These are phyloP conservation scores for Alternaria brassicae DNA, from an alignment of 2,329 filamentous ascomycete species.

Conservation along the genomic window DNA sequence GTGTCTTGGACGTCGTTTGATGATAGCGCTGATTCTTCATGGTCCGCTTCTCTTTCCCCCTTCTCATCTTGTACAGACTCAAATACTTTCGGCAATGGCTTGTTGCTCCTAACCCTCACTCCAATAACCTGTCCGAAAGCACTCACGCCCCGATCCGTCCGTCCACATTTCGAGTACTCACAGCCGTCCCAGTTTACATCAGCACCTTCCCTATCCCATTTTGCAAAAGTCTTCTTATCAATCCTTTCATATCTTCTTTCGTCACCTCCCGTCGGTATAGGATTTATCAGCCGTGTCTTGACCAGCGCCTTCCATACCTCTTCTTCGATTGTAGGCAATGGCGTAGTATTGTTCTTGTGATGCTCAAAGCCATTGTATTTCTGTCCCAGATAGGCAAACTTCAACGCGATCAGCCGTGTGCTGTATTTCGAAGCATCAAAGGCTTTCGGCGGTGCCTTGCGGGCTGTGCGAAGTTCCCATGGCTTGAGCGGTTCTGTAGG, in stretches of 20 bases:
- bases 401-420: slow-evolving; percentile 85
- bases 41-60: not conserved
- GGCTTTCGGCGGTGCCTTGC: slow-evolving; percentile 53
- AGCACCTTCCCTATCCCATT: slow-evolving; percentile 48
- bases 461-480: slow-evolving; percentile 35
- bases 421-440: slow-evolving; percentile 83
- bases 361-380: slow-evolving; percentile 94
- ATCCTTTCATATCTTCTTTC: slow-evolving; percentile 43
- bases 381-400: slow-evolving; percentile 91
- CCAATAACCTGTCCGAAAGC: slow-evolving; percentile 96
- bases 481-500: slow-evolving; percentile 8
- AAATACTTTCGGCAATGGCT: slow-evolving; percentile 59
- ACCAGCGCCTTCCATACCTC: slow-evolving; percentile 90
- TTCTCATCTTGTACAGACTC: slow-evolving; percentile 10
- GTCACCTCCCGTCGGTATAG: slow-evolving; percentile 27
- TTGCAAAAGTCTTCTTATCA: slow-evolving; percentile 45
- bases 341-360: slow-evolving; percentile 71
- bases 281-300: slow-evolving; percentile 75
- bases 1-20: slow-evolving; percentile 19
- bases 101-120: slow-evolving; percentile 79
- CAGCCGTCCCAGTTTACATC: slow-evolving; percentile 79
- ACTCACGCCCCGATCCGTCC: slow-evolving; percentile 92
- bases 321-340: slow-evolving; percentile 85
- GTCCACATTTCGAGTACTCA: slow-evolving; percentile 93
- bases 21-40: not conserved